Base-by-base conservation (phyloP, 2,329 filamentous ascomycete genomes). In the Ophiostoma quercus region DNA sequence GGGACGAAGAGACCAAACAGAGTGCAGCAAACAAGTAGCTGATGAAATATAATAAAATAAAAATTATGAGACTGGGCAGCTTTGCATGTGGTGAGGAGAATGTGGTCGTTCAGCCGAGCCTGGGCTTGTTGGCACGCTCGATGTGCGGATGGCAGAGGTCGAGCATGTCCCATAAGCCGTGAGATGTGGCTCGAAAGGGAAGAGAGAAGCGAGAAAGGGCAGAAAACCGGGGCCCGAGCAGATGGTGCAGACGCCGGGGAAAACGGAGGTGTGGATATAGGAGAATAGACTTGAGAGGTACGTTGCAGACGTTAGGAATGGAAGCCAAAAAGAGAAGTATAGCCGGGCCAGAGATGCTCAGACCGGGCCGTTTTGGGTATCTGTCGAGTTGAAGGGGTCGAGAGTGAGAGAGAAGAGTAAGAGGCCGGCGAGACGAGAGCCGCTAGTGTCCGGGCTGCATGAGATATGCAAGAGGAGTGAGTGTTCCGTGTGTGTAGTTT, bases 131-230 rank as follows among this genome's bases (percentile, higher is more conserved):
- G 39, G 34, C 16, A 12, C 62, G 34, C n/a, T 12, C 34, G 16
- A 29, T 14, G 54, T 67, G 57, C 67, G 39, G 29, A 47, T 63
- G 41, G 2, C 4, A 34, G 25, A 32, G 37, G 37, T 25, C 65
- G 5, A 37, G 65, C 7, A 51, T 67, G 29, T 37, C 16, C 37
- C 41, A 11, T 32, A 22, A 60, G 47, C 22, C 25, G 60, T 34
- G 2, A 8, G 57, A 54, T 8, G n/a, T 54, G 43, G 32, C 60
- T 41, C 5, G 16, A 68, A 68, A 25, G 19, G 67, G 66, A 66
- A 68, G 69, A 68, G 57, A 47, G 51, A 68, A 68, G 66, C 60
- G 66, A 68, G 60, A 43, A 67, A 8, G 12, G 34, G 16, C 41
- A 68, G 22, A 66, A 43, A 66, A 29, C 39, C 37, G 37, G 39